Percentiles rank a stretch among this genome's conserved stretches.
Evolutionary conservation across 192 early-diverging fungal genomes (phyloP).

Genomic region (Blastocladiella britannica): DNA sequence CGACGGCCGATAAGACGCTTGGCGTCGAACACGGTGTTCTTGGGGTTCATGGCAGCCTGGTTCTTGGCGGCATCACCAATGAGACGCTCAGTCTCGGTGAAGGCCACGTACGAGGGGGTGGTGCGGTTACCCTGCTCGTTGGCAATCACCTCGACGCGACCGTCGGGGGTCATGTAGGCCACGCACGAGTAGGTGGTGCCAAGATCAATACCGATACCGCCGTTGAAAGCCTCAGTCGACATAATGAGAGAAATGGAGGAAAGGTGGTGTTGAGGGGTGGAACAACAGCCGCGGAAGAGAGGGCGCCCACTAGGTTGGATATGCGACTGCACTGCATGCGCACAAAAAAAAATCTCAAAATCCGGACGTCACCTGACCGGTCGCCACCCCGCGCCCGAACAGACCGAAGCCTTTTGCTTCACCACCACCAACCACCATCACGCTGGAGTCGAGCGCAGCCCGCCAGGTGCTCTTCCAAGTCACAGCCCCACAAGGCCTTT

Average conservation of each 20-base stretch:
- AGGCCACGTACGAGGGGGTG: slow-evolving; percentile 70
- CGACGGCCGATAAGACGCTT: slow-evolving; percentile 78
- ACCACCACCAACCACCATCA: too few species aligned
- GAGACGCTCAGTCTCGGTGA: slow-evolving; percentile 55
- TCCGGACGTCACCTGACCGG: too few species aligned
- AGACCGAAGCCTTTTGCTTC: too few species aligned
- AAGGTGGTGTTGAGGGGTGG: too few species aligned
- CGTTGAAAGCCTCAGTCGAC: neutral
- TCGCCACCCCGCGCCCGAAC: too few species aligned
- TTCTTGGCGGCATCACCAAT: slow-evolving; percentile 80
- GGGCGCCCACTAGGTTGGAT: too few species aligned
- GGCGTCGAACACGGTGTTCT: slow-evolving; percentile 77
- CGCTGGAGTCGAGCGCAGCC: too few species aligned
- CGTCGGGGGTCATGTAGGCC: slow-evolving; percentile 4
- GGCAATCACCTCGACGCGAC: slow-evolving; percentile 49
- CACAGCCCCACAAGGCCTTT: too few species aligned
- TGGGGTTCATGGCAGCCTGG: slow-evolving; percentile 75
- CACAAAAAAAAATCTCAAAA: too few species aligned
- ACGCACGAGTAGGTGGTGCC: slow-evolving; percentile 38
- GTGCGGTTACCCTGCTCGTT: slow-evolving; percentile 82
- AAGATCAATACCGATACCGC: slow-evolving; percentile 4
- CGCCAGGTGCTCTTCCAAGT: too few species aligned
- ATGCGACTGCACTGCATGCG: too few species aligned
- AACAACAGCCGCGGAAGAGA: too few species aligned
- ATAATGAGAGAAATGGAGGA: neutral